Conservation (phyloP, 2,329 filamentous ascomycete genomes). For the Trichoderma koningii region DNA sequence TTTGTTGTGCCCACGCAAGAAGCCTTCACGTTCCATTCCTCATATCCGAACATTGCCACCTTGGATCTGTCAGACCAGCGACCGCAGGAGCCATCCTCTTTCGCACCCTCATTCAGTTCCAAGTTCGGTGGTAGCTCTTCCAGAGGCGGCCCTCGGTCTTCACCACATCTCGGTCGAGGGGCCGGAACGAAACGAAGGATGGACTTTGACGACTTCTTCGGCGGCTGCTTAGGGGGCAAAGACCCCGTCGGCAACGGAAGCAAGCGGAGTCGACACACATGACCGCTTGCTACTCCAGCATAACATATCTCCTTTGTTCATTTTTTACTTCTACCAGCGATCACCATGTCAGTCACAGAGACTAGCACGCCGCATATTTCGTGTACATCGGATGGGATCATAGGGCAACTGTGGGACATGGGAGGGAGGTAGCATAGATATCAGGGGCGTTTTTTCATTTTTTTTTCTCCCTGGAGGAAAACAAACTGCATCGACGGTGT, state of each 20-base stretch:
- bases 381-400: constrained; percentile 32
- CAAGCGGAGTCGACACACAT: constrained; percentile 55
- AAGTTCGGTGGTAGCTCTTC: constrained; percentile 35
- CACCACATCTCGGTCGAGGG: constrained; percentile 58
- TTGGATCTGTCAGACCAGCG: constrained; percentile 59
- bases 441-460: constrained; percentile 41
- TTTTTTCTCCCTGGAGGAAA: constrained; percentile 33
- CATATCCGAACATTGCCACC: constrained; percentile 63
- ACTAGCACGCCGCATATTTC: constrained; percentile 20
- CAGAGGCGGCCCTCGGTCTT: constrained; percentile 35
- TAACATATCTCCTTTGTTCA: neutral
- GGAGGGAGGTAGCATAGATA: constrained; percentile 40
- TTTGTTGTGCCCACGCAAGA: constrained; percentile 59
- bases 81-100: constrained; percentile 43
- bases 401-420: constrained; percentile 41
- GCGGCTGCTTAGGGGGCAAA: constrained; percentile 65
- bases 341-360: constrained; percentile 25
- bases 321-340: constrained; percentile 20
- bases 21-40: constrained; percentile 69
- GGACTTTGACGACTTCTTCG: constrained; percentile 75
- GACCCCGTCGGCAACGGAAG: constrained; percentile 55
- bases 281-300: constrained; percentile 24
- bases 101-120: constrained; percentile 34
- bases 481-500: constrained; percentile 33
- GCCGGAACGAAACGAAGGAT: constrained; percentile 73